phyloP scores from a whole-genome alignment of 768 basidiomycete species.

The Lentinula boryana region DNA sequence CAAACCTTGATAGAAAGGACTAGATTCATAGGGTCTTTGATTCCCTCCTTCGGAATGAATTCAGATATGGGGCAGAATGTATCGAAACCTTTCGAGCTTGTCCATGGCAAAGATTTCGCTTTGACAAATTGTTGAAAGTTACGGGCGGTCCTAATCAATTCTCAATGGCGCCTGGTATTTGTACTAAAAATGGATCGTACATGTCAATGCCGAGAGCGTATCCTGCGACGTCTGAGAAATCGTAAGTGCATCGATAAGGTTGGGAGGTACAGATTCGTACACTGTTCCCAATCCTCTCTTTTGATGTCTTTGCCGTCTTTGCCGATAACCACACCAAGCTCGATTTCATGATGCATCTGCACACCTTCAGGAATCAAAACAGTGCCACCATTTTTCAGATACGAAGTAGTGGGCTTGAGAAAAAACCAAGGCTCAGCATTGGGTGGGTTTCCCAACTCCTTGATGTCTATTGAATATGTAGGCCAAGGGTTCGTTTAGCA shows the following conservation, averaged over 20 bases:
- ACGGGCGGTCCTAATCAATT: not conserved
- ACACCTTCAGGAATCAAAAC: not conserved
- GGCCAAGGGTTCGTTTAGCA: too few relatives aligned
- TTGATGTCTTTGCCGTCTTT: not conserved
- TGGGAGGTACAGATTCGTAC: not conserved
- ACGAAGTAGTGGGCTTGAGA: not conserved
- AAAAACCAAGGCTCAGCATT: conserved; percentile 1
- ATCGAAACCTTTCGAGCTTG: not conserved
- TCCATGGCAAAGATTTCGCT: not conserved
- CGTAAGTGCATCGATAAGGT: not conserved
- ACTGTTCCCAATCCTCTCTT: not conserved
- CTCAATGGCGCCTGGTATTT: not conserved
- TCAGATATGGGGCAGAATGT: conserved; percentile 2
- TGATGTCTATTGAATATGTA: not conserved
- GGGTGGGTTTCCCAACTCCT: not conserved
- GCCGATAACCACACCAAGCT: not conserved
- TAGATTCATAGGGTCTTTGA: not conserved
- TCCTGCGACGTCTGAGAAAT: not conserved
- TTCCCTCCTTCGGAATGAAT: not conserved
- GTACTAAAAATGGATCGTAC: not conserved
- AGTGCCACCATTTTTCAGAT: not conserved
- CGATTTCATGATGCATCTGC: not conserved
- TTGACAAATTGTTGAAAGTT: conserved; percentile 1
- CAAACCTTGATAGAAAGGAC: not conserved
- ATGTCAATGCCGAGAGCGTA: not conserved